These are phyloP conservation scores for Litsea cubeba DNA, from an alignment of 164 flowering plant species.

Conservation along the genomic window DNA sequence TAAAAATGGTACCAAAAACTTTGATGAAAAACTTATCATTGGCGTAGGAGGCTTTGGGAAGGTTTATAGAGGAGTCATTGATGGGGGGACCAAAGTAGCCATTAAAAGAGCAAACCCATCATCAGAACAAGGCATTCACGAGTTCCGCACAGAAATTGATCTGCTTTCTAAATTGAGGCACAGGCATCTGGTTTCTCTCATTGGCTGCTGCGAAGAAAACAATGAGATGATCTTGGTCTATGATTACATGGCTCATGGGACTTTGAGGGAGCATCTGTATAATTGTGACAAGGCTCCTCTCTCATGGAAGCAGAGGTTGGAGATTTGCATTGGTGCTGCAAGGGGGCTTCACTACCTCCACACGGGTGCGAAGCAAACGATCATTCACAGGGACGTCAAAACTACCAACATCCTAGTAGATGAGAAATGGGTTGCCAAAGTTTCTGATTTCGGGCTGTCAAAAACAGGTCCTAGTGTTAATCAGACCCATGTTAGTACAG, in stretches of 20 bases:
- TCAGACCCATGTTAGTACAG: constrained; percentile 17
- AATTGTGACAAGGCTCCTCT: constrained; percentile 15
- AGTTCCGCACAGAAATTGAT: constrained; percentile 48
- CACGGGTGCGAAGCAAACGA: constrained; percentile 19
- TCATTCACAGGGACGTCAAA: no score
- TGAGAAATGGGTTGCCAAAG: constrained; percentile 18
- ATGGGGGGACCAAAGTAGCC: constrained; percentile 44
- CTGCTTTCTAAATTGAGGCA: constrained; percentile 19
- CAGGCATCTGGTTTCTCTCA: constrained; percentile 16
- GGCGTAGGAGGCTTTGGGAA: constrained; percentile 72
- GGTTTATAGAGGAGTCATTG: constrained; percentile 50
- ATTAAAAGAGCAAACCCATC: constrained; percentile 65
- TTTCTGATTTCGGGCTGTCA: constrained; percentile 18
- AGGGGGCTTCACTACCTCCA: constrained; percentile 21
- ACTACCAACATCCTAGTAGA: constrained; percentile 18
- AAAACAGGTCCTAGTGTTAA: constrained; percentile 15
- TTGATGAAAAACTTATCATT: constrained; percentile 45
- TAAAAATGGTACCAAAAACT: constrained; percentile 40
- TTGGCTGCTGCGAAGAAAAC: constrained; percentile 18
- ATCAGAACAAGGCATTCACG: constrained; percentile 57
- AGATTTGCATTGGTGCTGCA: constrained; percentile 19
- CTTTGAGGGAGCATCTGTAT: constrained; percentile 23
- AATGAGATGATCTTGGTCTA: constrained; percentile 28
- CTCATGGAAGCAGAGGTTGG: constrained; percentile 21
- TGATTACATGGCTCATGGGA: constrained; percentile 27